Base-by-base conservation (phyloP, 2,329 filamentous ascomycete genomes). In the Sclerotinia glacialis region DNA sequence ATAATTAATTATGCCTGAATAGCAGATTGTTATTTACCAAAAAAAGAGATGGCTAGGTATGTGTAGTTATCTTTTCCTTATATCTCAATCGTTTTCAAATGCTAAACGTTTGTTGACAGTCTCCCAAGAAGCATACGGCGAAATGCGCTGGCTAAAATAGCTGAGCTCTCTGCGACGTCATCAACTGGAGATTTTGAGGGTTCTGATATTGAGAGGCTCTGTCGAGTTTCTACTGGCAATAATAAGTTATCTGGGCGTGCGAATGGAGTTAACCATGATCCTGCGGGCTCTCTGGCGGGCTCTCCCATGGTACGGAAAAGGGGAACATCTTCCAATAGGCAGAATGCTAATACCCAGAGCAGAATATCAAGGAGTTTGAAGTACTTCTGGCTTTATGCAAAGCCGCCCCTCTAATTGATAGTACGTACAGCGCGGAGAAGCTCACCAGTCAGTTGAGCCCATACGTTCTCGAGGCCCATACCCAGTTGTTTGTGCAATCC, bases 351-450 rank as follows among this genome's bases (percentile, higher is more conserved):
- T 44, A 49, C 26, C n/a, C 18, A n/a, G 46, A 23, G 37, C 54
- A 96, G 92, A 91, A 89, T 64, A 87, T 93, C 64, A 89, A 91
- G 74, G 96, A 99, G 81, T 89, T 97, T 72, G 94, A 99, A 78
- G 91, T 96, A 64, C 84, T 99, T 34, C 80, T 98, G 34, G 92
- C 95, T 53, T 83, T 99, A 34, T 98, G 94, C 82, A 94, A 93
- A 79, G 92, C 94, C 64, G 92, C 93, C 4, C 89, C 92, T 5
- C 84, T 87, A 31, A 83, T 98, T 34, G 83, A 88, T 63, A 88
- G 86, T 55, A 78, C 81, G 52, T 86, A 91, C 68, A 89, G 90
- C 75, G 93, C 93, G 37, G 86, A 91, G 73, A 89, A 87, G 73
- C 85, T 99, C 49, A 85, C 89, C n/a, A 82, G 84, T 44, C 93